phyloP scores from a whole-genome alignment of 2,329 filamentous ascomycete species.

The Colletotrichum cereale region DNA sequence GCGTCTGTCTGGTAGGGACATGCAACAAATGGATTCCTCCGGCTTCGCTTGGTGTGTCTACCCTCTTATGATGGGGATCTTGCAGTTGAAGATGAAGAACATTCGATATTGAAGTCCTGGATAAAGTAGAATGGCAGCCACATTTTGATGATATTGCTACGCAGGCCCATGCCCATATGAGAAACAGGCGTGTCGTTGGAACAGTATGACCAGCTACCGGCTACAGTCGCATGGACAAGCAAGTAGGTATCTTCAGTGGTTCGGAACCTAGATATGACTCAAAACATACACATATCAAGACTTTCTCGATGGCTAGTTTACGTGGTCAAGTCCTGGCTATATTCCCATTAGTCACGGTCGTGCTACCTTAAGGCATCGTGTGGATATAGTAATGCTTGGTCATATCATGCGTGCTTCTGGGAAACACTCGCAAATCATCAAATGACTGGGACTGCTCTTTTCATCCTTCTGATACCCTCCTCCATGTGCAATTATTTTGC shows the following conservation, averaged over 20 bases:
- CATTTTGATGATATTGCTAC: not conserved
- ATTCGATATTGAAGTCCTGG: too few relatives aligned
- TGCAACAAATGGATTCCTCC: not conserved
- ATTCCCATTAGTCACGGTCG: too few relatives aligned
- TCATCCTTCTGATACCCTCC: too few relatives aligned
- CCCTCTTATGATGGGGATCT: not conserved
- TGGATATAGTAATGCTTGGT: too few relatives aligned
- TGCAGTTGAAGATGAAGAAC: not conserved
- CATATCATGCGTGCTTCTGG: too few relatives aligned
- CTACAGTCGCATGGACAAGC: not conserved
- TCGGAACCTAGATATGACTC: not conserved
- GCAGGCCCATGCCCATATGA: not conserved
- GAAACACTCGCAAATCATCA: too few relatives aligned
- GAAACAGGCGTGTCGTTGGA: not conserved
- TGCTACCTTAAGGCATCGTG: too few relatives aligned
- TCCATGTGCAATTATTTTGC: too few relatives aligned
- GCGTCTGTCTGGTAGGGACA: too few relatives aligned
- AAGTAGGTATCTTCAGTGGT: not conserved
- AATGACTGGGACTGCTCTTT: too few relatives aligned
- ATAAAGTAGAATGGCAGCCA: not conserved
- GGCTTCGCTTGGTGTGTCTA: not conserved
- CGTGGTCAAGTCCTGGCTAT: too few relatives aligned
- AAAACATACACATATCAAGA: not conserved
- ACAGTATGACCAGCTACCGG: not conserved
- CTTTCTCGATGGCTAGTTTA: not conserved